A percentile compares a stretch with the other conserved stretches of the same genome.
These are phyloP conservation scores for Simplicillium sp. DNA, from an alignment of 2,329 filamentous ascomycete species.

Conservation along the genomic window DNA sequence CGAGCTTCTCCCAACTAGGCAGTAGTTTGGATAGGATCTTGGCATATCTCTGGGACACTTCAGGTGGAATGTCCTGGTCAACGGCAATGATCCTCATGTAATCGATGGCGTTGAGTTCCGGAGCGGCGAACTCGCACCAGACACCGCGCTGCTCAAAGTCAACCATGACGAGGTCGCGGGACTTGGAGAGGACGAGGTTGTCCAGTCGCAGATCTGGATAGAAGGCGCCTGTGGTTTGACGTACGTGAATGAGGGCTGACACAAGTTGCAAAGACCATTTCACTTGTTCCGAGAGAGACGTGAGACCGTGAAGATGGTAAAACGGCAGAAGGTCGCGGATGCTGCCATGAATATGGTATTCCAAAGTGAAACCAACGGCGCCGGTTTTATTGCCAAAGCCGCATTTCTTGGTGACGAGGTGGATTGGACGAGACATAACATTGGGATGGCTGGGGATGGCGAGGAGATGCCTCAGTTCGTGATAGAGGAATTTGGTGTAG, in stretches of 20 bases:
- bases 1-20: conserved; percentile 33
- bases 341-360: conserved; percentile 43
- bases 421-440: conserved; percentile 39
- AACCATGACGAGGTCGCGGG: conserved; percentile 41
- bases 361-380: conserved; percentile 47
- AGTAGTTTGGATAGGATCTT: conserved; percentile 31
- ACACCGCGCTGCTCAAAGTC: conserved; percentile 56
- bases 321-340: conserved; percentile 46
- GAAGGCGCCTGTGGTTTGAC: conserved; percentile 33
- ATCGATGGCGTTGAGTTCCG: conserved; percentile 50
- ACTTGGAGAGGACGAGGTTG: conserved; percentile 43
- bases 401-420: conserved; percentile 46
- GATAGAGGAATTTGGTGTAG: conserved; percentile 50
- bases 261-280: conserved; percentile 46
- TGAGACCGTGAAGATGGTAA: conserved; percentile 33
- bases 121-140: conserved; percentile 52
- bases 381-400: conserved; percentile 45
- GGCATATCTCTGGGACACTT: conserved; percentile 29
- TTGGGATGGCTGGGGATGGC: conserved; percentile 40
- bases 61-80: conserved; percentile 33
- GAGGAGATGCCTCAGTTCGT: conserved; percentile 48
- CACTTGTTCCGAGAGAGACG: conserved; percentile 33
- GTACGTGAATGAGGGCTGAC: conserved; percentile 40
- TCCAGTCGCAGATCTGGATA: conserved; percentile 52
- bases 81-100: conserved; percentile 44